Evolutionary conservation across 306 rosid species (phyloP).

Genomic region (Dalbergia cochinchinensis): DNA sequence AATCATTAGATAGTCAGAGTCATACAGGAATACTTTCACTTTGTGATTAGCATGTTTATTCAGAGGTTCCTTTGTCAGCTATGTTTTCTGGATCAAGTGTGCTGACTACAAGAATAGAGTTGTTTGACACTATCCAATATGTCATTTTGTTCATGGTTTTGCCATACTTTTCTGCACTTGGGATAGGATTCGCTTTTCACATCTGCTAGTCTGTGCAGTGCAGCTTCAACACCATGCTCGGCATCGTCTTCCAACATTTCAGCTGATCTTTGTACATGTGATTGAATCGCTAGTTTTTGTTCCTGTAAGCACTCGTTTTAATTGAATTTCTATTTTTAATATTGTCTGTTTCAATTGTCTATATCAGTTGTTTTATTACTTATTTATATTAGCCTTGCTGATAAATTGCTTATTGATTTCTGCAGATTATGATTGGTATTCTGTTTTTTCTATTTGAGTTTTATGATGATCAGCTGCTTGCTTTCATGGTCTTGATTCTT

Average conservation of each 20-base stretch:
- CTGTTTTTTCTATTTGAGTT: conserved; percentile 96
- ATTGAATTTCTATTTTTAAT: conserved; percentile 10
- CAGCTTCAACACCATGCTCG: conserved; percentile 99
- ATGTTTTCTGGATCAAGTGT: conserved; percentile 34
- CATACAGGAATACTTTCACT: conserved; percentile 3
- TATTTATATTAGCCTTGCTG: conserved; percentile 27
- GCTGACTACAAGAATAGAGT: conserved; percentile 34
- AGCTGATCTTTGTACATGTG: conserved; percentile 96
- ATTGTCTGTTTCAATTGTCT: conserved; percentile 26
- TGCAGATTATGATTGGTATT: conserved; percentile 99
- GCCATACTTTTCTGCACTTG: conserved; percentile 38
- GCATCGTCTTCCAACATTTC: conserved; percentile 96
- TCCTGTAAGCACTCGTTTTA: conserved; percentile 69
- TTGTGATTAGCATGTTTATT: conserved; percentile 32
- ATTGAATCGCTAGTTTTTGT: conserved; percentile 98
- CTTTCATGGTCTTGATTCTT: conserved; percentile 94
- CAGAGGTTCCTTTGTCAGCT: conserved; percentile 19
- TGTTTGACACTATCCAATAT: conserved; percentile 36
- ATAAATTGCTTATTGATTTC: conserved; percentile 40
- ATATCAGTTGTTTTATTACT: conserved; percentile 24
- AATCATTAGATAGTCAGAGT: conserved; percentile 25
- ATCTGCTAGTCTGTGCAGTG: conserved; percentile 71
- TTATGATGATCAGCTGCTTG: conserved; percentile 93
- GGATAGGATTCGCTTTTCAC: conserved; percentile 42
- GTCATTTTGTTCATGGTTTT: conserved; percentile 33